Base-by-base conservation (phyloP, 116 monocot genomes). In the Trichopus zeylanicus region DNA sequence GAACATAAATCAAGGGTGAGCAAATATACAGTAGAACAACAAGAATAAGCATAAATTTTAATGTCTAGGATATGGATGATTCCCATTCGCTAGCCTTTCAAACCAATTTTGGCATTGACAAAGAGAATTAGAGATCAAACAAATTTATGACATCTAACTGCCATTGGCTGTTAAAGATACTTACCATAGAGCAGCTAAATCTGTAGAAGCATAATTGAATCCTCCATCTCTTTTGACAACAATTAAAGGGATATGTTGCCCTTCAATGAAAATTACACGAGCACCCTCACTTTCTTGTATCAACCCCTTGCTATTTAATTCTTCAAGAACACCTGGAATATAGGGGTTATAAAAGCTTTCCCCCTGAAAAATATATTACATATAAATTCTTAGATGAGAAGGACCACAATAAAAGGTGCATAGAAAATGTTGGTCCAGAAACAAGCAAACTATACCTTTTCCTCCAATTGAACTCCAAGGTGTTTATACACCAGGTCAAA, bases 141-240 rank as follows among this genome's bases (percentile, higher is more conserved):
- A n/a, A n/a, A n/a, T n/a, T n/a, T n/a, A n/a, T n/a, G n/a, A n/a
- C n/a, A n/a, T n/a, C n/a, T n/a, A n/a, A n/a, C n/a, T n/a, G n/a
- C n/a, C n/a, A 15, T 4, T 15, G 13, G 12, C n/a, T 16, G n/a
- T 59, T 34, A 62, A 21, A 52, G 16, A 67, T 26, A 77, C 83
- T 73, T 49, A 98, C 98, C 85, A 85, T 52, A 98, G 77, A 59
- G 98, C 98, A 24, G 91, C 51, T 38, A 98, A 71, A 82, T 98
- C 98, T 54, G 98, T 98, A 60, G 98, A 91, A 31, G 91, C 88
- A 73, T 98, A 98, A 54, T 98, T 98, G 67, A 68, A 98, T 53
- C 91, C 91, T 49, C 91, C 91, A 62, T 98, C 98, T 34, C 71
- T 91, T 64, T 98, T 98, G 12, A 87, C 80, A 62, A 98, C 91